Conservation (phyloP, 805 yeast genomes). For the Schizosaccharomyces lindneri region DNA sequence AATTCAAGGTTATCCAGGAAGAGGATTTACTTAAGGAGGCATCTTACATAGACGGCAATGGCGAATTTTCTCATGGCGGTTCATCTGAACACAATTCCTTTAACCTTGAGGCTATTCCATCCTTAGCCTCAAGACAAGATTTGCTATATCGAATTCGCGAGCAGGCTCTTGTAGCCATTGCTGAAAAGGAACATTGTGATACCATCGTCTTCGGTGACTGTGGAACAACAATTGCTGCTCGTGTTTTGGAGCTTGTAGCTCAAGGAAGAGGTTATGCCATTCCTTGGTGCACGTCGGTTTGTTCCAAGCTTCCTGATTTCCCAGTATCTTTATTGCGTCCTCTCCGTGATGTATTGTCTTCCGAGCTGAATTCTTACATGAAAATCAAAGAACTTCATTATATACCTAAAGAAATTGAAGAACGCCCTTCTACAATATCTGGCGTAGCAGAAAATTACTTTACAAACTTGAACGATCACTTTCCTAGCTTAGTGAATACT, state of each 20-base stretch:
- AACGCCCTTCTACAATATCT: constrained; percentile 16
- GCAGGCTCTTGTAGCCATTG: background rate
- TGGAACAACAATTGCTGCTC: background rate
- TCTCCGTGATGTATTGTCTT: constrained; percentile 42
- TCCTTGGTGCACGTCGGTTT: constrained; percentile 12
- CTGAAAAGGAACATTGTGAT: background rate
- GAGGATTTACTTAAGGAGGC: background rate
- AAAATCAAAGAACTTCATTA: constrained; percentile 18
- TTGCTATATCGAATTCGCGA: background rate
- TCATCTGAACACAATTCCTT: background rate
- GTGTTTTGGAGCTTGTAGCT: constrained; percentile 37
- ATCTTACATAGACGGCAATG: background rate
- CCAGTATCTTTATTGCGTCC: constrained; percentile 32
- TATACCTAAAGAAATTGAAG: background rate
- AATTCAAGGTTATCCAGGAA: background rate
- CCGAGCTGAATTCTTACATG: constrained; percentile 39
- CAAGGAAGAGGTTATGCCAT: constrained; percentile 65
- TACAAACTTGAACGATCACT: constrained; percentile 42
- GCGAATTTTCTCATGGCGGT: background rate
- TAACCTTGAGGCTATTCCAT: background rate
- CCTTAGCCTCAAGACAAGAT: background rate
- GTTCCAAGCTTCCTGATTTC: background rate
- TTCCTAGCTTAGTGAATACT: constrained; percentile 75
- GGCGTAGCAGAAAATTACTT: constrained; percentile 60
- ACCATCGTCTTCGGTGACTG: background rate